Evolutionary conservation across 2,329 filamentous ascomycete species (phyloP), one percentile per base, ranked within the genome.

Genomic region (Nothophoma quercina): DNA sequence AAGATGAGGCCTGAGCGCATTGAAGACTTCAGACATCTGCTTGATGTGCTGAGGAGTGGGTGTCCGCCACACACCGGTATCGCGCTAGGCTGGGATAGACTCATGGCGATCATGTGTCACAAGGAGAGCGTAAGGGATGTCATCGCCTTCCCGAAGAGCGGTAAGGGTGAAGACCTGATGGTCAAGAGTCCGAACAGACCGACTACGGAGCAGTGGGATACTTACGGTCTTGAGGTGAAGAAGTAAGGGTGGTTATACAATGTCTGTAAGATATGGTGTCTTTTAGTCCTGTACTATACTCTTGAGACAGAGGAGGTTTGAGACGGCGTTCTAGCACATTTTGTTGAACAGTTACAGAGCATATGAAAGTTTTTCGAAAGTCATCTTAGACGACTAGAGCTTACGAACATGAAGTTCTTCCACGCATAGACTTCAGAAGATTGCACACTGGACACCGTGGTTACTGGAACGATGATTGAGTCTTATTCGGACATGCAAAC

Each of bases 61-160:
- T 98, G 95, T 77, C 95, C 95, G 10, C 96, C 95, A 0, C 95
- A 99, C 70, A 93, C 95, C 0, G 95, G 95, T 0, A 89, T 99
- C 59, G 95, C 95, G 0, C 78, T 99, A 13, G 95, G 95, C 0
- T 96, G 97, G 71, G 95, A 99, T 72, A 83, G 95, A 4, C 75
- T 99, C 40, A 82, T 95, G 30, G 88, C 93, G 0, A 79, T 96
- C 1, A 84, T 99, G 80, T 84, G 88, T 18, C 88, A 88, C 1
- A 88, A 84, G 25, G 82, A 88, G 9, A 92, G 88, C 1, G 88
- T 99, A 3, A 81, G 90, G 54, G 93, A 99, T 77, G 93, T 99
- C 1, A 97, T 99, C 74, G 93, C 93, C 0, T 99, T 99, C 69
- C 96, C 95, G 0, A 99, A 99, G 80, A 93, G 86, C 56, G 92